phyloP scores from a whole-genome alignment of 1,284 basidiomycete species.

The Ustilago curta region DNA sequence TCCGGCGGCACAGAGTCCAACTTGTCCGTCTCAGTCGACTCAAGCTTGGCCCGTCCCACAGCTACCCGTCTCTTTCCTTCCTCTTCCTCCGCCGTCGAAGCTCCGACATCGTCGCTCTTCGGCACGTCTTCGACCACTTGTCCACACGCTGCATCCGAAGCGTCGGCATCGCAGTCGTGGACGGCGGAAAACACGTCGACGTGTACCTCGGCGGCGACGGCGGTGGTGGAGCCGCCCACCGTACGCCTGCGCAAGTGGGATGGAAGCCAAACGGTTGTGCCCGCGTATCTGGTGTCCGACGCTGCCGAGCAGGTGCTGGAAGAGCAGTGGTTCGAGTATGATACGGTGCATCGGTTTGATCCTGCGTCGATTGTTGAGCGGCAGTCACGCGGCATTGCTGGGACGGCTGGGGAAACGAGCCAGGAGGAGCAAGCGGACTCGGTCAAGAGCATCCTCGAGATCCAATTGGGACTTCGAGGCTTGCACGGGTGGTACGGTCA shows the following conservation, averaged over 20 bases:
- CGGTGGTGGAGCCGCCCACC: not conserved
- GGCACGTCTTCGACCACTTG: not conserved
- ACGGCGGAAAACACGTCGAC: not conserved
- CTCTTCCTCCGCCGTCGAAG: not conserved
- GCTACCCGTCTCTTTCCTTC: conserved; percentile 12
- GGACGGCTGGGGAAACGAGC: not conserved
- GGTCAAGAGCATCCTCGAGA: conserved; percentile 15
- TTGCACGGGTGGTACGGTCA: conserved; percentile 35
- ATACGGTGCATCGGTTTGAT: conserved; percentile 12
- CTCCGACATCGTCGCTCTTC: not conserved
- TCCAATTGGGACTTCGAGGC: conserved; percentile 17
- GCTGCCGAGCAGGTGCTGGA: conserved; percentile 8
- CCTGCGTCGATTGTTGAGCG: not conserved
- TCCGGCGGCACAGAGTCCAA: not conserved
- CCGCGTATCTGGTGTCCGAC: conserved; percentile 14
- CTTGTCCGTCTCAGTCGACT: conserved; percentile 3
- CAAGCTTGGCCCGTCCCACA: conserved; percentile 6
- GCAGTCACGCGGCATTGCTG: not conserved
- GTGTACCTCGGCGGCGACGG: not conserved
- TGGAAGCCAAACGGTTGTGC: conserved; percentile 13
- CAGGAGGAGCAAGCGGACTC: conserved; percentile 5
- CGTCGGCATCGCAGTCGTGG: not conserved
- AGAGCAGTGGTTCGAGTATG: conserved; percentile 23
- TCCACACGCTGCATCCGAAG: not conserved
- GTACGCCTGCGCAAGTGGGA: conserved; percentile 36